Base-by-base conservation (phyloP, 2,329 filamentous ascomycete genomes). In the Chaetomium olivaceum region DNA sequence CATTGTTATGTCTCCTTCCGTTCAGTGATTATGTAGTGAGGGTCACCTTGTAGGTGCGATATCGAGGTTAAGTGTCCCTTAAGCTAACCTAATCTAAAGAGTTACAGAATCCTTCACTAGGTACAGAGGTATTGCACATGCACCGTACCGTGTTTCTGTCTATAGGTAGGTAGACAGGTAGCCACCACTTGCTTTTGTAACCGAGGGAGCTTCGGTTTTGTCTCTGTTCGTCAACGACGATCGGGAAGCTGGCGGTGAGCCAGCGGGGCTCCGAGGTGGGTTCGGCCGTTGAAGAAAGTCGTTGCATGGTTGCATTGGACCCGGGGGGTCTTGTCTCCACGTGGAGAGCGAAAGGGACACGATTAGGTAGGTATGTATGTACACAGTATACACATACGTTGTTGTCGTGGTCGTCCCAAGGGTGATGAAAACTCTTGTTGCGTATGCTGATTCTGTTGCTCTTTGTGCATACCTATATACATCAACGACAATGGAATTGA, bases 161-260 rank as follows among this genome's bases (percentile, higher is more conserved):
- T 36, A 36, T 12, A 12, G 33, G 5, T n/a, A 31, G 31, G 31
- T 31, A 3, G 31, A 1, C 7, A 31, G 31, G 31, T 8, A 31
- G 31, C 11, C 31, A 31, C 11, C 31, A 31, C 11, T 31, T 7
- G 11, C 31, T 36, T 36, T 36, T 43, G 5, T n/a, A 6, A n/a
- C 39, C 39, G 16, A 43, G 39, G 16, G 16, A 6, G 14, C 39
- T n/a, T 43, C 16, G 5, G 16, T 43, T n/a, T 43, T 4, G 16
- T 19, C 39, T 5, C 7, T 19, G 39, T 61, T 14, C 55, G 29
- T 50, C 50, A 8, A 50, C 43, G 58, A 50, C 48, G 58, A 23
- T 55, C 29, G 19, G 58, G 31, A 55, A 61, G 50, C 33, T 61
- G 58, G 50, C 27, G n/a, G 58, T 61, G 31, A 36, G 58, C 7